Conservation (phyloP, 1,284 basidiomycete genomes). For the Mycena citricolor region DNA sequence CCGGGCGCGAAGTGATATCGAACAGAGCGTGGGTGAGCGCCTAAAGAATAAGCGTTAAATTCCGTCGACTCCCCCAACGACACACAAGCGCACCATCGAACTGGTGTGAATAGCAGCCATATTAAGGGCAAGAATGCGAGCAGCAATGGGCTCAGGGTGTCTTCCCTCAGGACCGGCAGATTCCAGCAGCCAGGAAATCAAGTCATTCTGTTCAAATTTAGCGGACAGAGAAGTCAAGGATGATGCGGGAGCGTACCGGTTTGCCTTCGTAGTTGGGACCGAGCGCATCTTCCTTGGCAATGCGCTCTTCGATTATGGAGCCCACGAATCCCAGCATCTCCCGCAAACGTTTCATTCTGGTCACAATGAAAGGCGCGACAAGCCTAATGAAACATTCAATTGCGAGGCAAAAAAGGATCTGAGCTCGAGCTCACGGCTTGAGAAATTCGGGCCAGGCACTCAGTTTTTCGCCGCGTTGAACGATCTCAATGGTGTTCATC, state of each 20-base stretch:
- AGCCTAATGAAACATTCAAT: background rate
- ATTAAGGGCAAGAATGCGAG: constrained; percentile 33
- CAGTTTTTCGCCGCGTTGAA: constrained; percentile 25
- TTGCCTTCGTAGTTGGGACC: constrained; percentile 38
- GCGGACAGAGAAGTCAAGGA: background rate
- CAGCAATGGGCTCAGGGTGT: constrained; percentile 25
- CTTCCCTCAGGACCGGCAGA: constrained; percentile 22
- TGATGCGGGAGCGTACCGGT: constrained; percentile 30
- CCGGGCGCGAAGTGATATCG: constrained; percentile 41
- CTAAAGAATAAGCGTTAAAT: constrained; percentile 9
- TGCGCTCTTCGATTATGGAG: constrained; percentile 40
- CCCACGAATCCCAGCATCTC: constrained; percentile 31
- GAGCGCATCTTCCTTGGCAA: constrained; percentile 34
- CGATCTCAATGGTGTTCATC: constrained; percentile 30
- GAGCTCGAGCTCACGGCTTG: constrained; percentile 35
- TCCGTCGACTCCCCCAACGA: background rate
- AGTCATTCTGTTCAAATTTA: constrained; percentile 32
- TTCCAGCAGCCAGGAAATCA: constrained; percentile 36
- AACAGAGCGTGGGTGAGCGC: constrained; percentile 36
- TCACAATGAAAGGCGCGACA: constrained; percentile 1
- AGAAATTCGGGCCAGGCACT: constrained; percentile 30
- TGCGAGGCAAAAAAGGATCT: background rate
- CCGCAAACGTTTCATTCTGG: constrained; percentile 5
- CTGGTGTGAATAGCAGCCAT: constrained; percentile 37
- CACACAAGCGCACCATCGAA: constrained; percentile 24